These are phyloP conservation scores for Ganoderma meredithae DNA, from an alignment of 1,284 basidiomycete species.

Conservation along the genomic window DNA sequence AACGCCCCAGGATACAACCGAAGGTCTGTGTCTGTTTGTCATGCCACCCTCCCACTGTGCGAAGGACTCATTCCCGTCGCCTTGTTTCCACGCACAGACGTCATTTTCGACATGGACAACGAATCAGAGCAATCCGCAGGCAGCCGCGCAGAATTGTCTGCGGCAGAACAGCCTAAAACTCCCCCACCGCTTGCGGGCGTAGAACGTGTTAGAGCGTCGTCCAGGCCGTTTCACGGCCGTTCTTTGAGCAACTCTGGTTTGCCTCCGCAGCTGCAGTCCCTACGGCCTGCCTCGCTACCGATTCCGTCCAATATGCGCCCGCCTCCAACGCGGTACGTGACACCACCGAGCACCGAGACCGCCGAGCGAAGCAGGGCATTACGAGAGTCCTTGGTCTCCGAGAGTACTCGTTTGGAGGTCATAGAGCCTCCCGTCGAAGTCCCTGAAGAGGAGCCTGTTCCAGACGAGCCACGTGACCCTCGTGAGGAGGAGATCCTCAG, in stretches of 20 bases:
- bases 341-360: slow-evolving; percentile 18
- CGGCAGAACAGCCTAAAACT: slow-evolving; percentile 29
- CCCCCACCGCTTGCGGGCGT: slow-evolving; percentile 27
- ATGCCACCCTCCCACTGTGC: slow-evolving; percentile 4
- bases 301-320: slow-evolving; percentile 52
- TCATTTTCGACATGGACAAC: slow-evolving; percentile 74
- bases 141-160: slow-evolving; percentile 21
- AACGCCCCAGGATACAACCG: slow-evolving; percentile 18
- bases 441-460: background rate
- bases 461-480: slow-evolving; percentile 43
- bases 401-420: slow-evolving; percentile 17
- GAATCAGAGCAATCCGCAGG: slow-evolving; percentile 40
- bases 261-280: slow-evolving; percentile 62
- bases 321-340: slow-evolving; percentile 21
- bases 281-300: slow-evolving; percentile 74
- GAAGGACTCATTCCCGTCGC: background rate
- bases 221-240: slow-evolving; percentile 38
- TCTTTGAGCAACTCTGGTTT: slow-evolving; percentile 48
- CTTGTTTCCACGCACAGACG: slow-evolving; percentile 48
- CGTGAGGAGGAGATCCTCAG: slow-evolving; percentile 64
- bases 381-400: slow-evolving; percentile 32
- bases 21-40: slow-evolving; percentile 42
- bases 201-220: slow-evolving; percentile 31
- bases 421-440: slow-evolving; percentile 25
- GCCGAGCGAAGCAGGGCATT: slow-evolving; percentile 35